Evolutionary conservation across 129 eudicot species (phyloP), one percentile per base, ranked within the genome.

Genomic region (Flaveria trinervia): DNA sequence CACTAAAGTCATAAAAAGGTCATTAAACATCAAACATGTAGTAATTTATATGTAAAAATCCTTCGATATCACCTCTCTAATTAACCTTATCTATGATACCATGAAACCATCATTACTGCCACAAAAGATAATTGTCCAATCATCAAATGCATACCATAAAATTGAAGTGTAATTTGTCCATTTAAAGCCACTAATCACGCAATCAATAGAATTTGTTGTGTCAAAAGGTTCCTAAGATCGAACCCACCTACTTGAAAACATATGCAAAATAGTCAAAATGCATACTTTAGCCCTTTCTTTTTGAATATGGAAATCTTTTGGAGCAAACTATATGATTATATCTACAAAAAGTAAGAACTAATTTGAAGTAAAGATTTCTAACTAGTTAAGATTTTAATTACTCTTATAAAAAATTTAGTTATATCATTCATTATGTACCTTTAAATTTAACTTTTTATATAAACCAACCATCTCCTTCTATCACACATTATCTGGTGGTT

Each of bases 181-280:
- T 45, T 46, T 25, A 70, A 70, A 70, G 74, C 74, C 74, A 70
- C n/a, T 70, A 70, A 70, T 70, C 74, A 49, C 74, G 74, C 74
- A 70, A 23, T 25, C 15, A 70, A 70, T 36, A 70, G 14, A 69
- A 70, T 23, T 70, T 65, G 25, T 48, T 70, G 74, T 23, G 26
- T 41, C 72, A 41, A 43, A 57, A 57, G 26, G 26, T 55, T 55
- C 26, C 61, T 57, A 17, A 39, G 33, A n/a, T n/a, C n/a, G n/a
- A 41, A 70, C 41, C 55, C 60, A 48, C 33, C 44, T 16, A 49
- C 44, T 22, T 70, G 60, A 23, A 70, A 49, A 48, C 45, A 48
- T 15, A 70, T 13, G 74, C 56, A 70, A 70, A 70, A 60, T 14
- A 49, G 74, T 49, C 60, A 70, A 68, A 18, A 69, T 68, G 20